Percentiles rank a stretch among this genome's conserved stretches.
Evolutionary conservation across 305 asterid species (phyloP).

Genomic region (Plantago coronopus): DNA sequence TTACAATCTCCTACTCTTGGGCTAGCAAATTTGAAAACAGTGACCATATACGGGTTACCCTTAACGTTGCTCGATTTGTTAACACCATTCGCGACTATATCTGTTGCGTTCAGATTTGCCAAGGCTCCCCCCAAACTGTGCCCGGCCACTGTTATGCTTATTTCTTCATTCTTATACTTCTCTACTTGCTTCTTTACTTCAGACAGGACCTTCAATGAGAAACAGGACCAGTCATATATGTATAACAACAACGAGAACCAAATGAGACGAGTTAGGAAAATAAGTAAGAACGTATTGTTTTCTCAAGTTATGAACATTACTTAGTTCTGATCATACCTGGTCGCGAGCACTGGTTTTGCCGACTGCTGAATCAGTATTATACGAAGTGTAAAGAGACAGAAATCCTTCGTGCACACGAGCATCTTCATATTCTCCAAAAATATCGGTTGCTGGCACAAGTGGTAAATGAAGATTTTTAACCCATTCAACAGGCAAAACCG

Average conservation of each 20-base stretch:
- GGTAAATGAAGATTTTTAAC: slow-evolving; percentile 41
- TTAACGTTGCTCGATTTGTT: slow-evolving; percentile 26
- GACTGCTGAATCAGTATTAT: slow-evolving; percentile 27
- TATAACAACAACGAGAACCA: too few species aligned
- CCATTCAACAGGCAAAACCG: slow-evolving; percentile 46
- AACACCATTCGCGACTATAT: slow-evolving; percentile 37
- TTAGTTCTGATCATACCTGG: slow-evolving; percentile 46
- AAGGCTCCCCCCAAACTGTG: slow-evolving; percentile 67
- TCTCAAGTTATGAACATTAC: too few species aligned
- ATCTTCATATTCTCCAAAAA: slow-evolving; percentile 22
- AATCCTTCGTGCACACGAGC: slow-evolving; percentile 43
- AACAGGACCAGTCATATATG: neutral
- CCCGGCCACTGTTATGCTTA: slow-evolving; percentile 57
- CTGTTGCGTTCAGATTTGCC: slow-evolving; percentile 42
- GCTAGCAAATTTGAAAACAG: slow-evolving; percentile 38
- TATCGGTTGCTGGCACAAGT: slow-evolving; percentile 24
- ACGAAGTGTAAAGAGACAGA: slow-evolving; percentile 45
- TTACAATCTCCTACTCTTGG: slow-evolving; percentile 38
- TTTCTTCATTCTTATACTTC: slow-evolving; percentile 37
- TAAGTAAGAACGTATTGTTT: too few species aligned
- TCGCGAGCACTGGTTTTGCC: slow-evolving; percentile 43
- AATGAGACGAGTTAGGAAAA: too few species aligned
- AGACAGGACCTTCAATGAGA: slow-evolving; percentile 35
- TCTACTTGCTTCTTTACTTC: slow-evolving; percentile 38
- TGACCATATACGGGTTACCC: slow-evolving; percentile 28